Evolutionary conservation across 495 filamentous ascomycete species (phyloP), one percentile per base, ranked within the genome.

Genomic region (Penicillium manginii): DNA sequence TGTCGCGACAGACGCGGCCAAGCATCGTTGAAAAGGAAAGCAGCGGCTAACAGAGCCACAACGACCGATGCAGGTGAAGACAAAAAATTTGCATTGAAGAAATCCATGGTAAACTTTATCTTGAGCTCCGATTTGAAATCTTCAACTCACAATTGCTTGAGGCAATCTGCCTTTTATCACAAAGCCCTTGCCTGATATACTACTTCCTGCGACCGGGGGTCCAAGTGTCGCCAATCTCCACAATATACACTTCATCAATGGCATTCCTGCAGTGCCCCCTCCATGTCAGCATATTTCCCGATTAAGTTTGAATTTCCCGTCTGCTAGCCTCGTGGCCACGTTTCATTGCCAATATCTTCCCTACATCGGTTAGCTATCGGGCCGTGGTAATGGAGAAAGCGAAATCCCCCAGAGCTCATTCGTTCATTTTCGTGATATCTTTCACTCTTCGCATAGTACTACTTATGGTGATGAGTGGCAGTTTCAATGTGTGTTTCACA

Each of bases 231-330:
- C 32, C 11, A 7, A 21, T 48, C 64, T 45, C 64, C 66, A 69
- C 61, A 62, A 58, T 49, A 64, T 61, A 61, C 55, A 55, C 47
- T 59, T 61, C 52, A 50, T 26, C n/a, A 2, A 55, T 32, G 45
- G 29, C 26, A 53, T 43, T 17, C 26, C 45, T 57, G 48, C 42
- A 55, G 33, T 18, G 19, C 40, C 60, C 60, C 61, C 64, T 39
- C 52, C 31, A 50, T 17, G 17, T 37, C 17, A 45, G 45, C 23
- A n/a, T 40, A 59, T 54, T 71, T 60, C 68, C 68, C 60, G 56
- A 69, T 69, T 59, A 4, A 52, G 63, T 64, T 62, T 35, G 26
- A 66, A 61, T 59, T 66, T 64, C 63, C 37, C 37, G 40, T 8
- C n/a, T 19, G 10, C 11, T 6, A 2, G 46, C 17, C 46, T 49